Evolutionary conservation across 2,329 filamentous ascomycete species (phyloP), one percentile per base, ranked within the genome.

Genomic region (Nemania sp.): DNA sequence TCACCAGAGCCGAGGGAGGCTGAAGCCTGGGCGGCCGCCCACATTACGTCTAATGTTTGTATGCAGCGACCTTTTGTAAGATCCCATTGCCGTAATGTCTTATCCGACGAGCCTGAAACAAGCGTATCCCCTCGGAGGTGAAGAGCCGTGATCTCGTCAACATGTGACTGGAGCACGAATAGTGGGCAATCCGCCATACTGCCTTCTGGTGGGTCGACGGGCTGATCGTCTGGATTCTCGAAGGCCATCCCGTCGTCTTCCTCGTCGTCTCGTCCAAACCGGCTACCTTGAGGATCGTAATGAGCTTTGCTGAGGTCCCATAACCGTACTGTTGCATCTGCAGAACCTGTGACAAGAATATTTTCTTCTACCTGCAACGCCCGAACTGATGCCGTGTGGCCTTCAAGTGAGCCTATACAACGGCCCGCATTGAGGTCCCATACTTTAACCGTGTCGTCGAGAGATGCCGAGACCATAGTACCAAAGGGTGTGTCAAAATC

Each of bases 401-500:
- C 96, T 79, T 98, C 96, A 32, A 99, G 85, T 74, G 93, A 84
- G 27, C 96, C 96, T 77, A 97, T 94, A 80, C 95, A 98, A 38
- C 94, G 89, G 43, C 96, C 96, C 2, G 93, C 92, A 77, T 96
- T 98, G 72, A 99, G 84, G 80, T 99, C 96, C 96, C 96, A 99
- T 22, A 99, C 96, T 69, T 93, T 89, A 51, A 99, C 92, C 0
- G 93, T 94, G 79, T 99, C 96, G 78, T 99, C 96, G 75, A 98
- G 83, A 10, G 94, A 93, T 10, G 96, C 92, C 7, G 94, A 95
- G 5, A 98, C 93, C 88, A 98, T 89, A 22, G 93, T 97, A 18
- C 96, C 96, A 79, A 98, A 98, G 0, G 96, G 96, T n/a, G 92
- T 92, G 78, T 99, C 96, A 79, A 99, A 99, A 81, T 98, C 96